Conservation (phyloP, 139 green algal species). For the Desmodesmus armatus region DNA sequence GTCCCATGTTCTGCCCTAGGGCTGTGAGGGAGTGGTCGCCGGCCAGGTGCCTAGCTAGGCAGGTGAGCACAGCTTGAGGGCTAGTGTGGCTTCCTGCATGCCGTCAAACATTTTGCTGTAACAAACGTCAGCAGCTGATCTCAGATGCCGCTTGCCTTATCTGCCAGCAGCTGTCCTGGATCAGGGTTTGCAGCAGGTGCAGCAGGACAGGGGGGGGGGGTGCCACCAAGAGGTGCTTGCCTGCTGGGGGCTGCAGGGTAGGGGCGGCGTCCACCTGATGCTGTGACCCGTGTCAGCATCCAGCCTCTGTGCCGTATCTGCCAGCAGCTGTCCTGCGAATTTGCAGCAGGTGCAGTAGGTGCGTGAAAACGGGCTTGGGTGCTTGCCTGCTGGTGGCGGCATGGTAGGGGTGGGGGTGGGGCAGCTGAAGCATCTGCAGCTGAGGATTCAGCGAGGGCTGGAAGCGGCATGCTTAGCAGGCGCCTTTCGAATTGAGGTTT, state of each 20-base stretch:
- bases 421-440: not conserved
- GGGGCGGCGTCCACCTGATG: too few relatives aligned
- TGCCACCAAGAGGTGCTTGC: not conserved
- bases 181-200: too few relatives aligned
- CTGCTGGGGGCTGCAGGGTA: not conserved
- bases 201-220: too few relatives aligned
- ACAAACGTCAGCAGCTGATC: not conserved
- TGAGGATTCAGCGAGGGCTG: not conserved
- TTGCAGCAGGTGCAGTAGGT: too few relatives aligned
- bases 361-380: too few relatives aligned
- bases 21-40: not conserved
- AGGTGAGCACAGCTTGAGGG: constrained; percentile 17
- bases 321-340: too few relatives aligned
- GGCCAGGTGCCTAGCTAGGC: constrained; percentile 6
- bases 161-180: not conserved
- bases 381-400: too few relatives aligned
- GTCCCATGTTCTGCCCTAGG: not conserved
- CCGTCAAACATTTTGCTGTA: constrained; percentile 7
- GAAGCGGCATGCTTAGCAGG: not conserved
- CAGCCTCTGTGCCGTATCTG: too few relatives aligned
- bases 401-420: too few relatives aligned
- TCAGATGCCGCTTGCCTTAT: not conserved
- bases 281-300: too few relatives aligned
- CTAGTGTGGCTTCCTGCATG: not conserved
- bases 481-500: not conserved